These are phyloP conservation scores for Penicillium sp. DNA, from an alignment of 2,329 filamentous ascomycete species.

Conservation along the genomic window DNA sequence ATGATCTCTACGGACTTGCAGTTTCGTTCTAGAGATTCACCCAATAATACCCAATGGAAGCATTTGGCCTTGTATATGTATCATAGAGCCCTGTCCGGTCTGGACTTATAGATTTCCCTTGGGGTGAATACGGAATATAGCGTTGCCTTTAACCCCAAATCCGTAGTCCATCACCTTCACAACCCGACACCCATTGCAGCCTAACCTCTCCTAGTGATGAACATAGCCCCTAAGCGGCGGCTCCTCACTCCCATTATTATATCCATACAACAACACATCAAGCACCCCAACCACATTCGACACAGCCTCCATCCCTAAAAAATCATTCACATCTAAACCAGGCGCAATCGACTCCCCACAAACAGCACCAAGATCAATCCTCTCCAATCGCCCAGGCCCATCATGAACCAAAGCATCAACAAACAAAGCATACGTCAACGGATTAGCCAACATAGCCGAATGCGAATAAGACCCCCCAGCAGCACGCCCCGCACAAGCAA, in stretches of 20 bases:
- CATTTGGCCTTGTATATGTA: constrained; percentile 15
- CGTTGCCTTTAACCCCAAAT: background rate
- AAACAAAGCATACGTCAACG: constrained; percentile 7
- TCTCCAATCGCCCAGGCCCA: constrained; percentile 6
- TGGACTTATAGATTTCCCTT: background rate
- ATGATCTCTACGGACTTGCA: constrained; percentile 8
- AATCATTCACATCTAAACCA: background rate
- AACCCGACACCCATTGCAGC: background rate
- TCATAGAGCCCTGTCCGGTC: background rate
- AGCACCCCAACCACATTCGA: constrained; percentile 1
- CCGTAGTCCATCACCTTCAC: too few species aligned
- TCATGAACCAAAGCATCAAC: constrained; percentile 7
- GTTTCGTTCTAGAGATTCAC: constrained; percentile 19
- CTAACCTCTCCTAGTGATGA: background rate
- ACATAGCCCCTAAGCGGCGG: background rate
- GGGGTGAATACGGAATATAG: background rate
- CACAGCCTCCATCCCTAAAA: constrained; percentile 5
- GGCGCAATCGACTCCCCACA: constrained; percentile 2
- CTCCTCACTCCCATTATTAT: background rate
- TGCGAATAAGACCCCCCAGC: constrained; percentile 7
- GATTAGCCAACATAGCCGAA: constrained; percentile 3
- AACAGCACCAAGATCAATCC: constrained; percentile 1
- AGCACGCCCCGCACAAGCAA: background rate
- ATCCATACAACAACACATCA: constrained; percentile 3
- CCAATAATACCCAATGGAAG: constrained; percentile 26